phyloP scores from a whole-genome alignment of 495 filamentous ascomycete genomes.

The Aspergillus panamensis region DNA sequence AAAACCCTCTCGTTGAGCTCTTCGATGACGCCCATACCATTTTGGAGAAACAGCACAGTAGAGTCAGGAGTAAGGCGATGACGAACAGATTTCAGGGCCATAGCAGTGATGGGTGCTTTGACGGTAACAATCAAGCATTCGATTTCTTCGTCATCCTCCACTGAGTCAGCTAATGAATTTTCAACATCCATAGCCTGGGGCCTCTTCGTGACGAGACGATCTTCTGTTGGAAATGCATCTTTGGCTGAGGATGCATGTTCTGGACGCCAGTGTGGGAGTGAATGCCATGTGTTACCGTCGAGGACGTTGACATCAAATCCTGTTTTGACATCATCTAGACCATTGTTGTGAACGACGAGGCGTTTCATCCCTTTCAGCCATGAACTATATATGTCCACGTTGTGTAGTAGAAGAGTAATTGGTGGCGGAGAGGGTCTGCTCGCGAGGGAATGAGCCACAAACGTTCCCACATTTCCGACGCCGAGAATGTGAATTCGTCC shows the following conservation, averaged over 20 bases:
- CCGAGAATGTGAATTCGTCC: constrained; percentile 59
- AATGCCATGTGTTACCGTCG: constrained; percentile 30
- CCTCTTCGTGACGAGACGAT: neutral
- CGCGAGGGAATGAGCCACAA: constrained; percentile 58
- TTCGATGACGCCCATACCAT: constrained; percentile 81
- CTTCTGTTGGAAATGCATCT: neutral
- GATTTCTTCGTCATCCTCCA: constrained; percentile 50
- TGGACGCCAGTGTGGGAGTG: constrained; percentile 28
- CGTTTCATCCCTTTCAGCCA: constrained; percentile 31
- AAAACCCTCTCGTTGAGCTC: constrained; percentile 66
- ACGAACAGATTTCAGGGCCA: constrained; percentile 53
- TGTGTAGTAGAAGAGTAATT: constrained; percentile 54
- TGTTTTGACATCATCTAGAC: constrained; percentile 38
- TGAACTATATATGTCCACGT: constrained; percentile 25
- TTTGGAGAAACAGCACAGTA: constrained; percentile 76
- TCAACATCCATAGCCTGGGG: neutral
- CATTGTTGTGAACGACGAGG: constrained; percentile 33
- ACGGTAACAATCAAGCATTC: constrained; percentile 73
- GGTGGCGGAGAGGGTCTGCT: constrained; percentile 56
- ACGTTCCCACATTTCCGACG: constrained; percentile 54
- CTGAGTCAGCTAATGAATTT: constrained; percentile 15
- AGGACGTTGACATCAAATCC: constrained; percentile 44
- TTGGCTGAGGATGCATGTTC: constrained; percentile 18
- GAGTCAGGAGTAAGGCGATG: constrained; percentile 67
- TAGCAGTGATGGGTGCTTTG: constrained; percentile 54